Evolutionary conservation across 2,329 filamentous ascomycete genomes (phyloP), one percentile per base, ranked within the genome.

Genomic region (Fusarium acutatum): DNA sequence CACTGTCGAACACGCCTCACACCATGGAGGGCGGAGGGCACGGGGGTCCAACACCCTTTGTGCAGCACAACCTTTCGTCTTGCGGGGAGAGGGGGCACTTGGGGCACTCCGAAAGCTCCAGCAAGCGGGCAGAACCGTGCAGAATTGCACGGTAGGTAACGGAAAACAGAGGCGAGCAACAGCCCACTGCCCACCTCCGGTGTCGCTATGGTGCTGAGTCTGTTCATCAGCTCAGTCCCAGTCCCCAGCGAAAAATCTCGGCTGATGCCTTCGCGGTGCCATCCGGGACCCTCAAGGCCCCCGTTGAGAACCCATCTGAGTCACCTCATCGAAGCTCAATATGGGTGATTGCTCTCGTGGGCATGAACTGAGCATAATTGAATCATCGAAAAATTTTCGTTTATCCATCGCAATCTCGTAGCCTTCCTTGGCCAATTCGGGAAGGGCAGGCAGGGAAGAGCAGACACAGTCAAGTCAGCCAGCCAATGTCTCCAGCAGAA

Each of bases 161-260:
- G 64, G 47, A 68, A 77, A 71, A 59, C 61, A 74, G 73, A 77
- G 75, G 76, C 73, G 72, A 76, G 67, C 60, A 72, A 77, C 74
- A 77, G 76, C 75, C 76, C 76, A 78, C 72, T 75, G 77, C 75
- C 76, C 76, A 78, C 75, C 75, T 76, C 75, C 76, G 76, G 76
- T 75, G 75, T 77, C 76, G 76, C 76, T 78, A 69, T 71, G 70
- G 74, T 76, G 73, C n/a, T 50, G 22, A 34, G 30, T 50, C 47
- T 50, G 47, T 69, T 75, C 68, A 78, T 77, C 75, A 77, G 76
- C 72, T 72, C 76, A 78, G 76, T 69, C 74, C 69, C 76, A 78
- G 76, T 69, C 74, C 68, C 71, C 67, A 74, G 67, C 58, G 40
- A 69, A 67, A 67, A 78, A 76, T 78, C 76, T 78, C 76, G 76